Conservation (phyloP, 148 eudicot species). For the Pouteria glomerata region DNA sequence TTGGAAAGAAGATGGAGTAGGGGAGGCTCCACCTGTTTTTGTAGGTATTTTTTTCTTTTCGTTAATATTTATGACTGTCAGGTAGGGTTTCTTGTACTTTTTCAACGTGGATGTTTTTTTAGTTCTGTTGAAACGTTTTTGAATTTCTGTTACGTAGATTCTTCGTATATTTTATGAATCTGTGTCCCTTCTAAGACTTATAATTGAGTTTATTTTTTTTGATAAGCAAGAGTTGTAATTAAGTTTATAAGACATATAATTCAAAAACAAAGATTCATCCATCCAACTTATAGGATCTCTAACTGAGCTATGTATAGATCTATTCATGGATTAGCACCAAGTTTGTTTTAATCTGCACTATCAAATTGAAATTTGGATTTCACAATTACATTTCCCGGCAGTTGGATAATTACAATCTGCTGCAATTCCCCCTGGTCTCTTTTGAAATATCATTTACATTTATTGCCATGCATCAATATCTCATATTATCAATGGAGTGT, state of each 20-base stretch:
- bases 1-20: constrained; percentile 97
- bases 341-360: neutral
- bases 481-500: too few relatives aligned
- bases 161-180: neutral
- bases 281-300: neutral
- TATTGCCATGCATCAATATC: neutral
- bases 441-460: neutral
- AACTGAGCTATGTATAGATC: neutral
- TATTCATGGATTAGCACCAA: neutral
- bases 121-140: neutral
- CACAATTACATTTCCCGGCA: neutral
- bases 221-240: too few relatives aligned
- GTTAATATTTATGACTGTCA: neutral
- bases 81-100: neutral
- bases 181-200: neutral
- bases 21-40: constrained; percentile 98
- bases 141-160: neutral
- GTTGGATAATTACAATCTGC: neutral
- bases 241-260: neutral
- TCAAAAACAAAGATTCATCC: neutral
- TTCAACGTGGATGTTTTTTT: neutral
- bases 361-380: neutral
- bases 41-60: constrained; percentile 59
- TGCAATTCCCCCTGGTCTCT: neutral
- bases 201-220: too few relatives aligned